These are phyloP conservation scores for Aspergillus kassunensis DNA, from an alignment of 495 filamentous ascomycete genomes.

Conservation along the genomic window DNA sequence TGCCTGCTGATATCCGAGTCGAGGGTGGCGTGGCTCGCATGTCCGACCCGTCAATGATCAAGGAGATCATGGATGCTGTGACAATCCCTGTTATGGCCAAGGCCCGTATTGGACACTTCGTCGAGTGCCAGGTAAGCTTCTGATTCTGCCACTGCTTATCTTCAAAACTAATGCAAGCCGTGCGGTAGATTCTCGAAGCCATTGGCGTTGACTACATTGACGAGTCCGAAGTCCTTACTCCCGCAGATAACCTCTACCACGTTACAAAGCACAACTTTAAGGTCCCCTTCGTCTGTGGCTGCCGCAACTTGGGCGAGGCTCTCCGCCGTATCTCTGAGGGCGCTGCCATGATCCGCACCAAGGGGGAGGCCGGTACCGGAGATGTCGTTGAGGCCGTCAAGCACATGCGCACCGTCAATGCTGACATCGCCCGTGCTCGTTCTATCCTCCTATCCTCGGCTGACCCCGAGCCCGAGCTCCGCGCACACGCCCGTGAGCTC, in stretches of 20 bases:
- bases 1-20: slow-evolving; percentile 91
- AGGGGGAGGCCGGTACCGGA: slow-evolving; percentile 97
- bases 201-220: slow-evolving; percentile 97
- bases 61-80: slow-evolving; percentile 93
- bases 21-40: slow-evolving; percentile 94
- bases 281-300: slow-evolving; percentile 94
- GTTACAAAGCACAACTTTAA: slow-evolving; percentile 83
- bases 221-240: slow-evolving; percentile 94
- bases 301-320: slow-evolving; percentile 92
- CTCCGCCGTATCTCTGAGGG: slow-evolving; percentile 88
- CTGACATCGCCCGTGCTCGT: slow-evolving; percentile 73
- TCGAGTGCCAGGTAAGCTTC: slow-evolving; percentile 78
- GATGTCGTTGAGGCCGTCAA: slow-evolving; percentile 95
- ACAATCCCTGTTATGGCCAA: slow-evolving; percentile 99
- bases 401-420: slow-evolving; percentile 89
- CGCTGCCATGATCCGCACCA: slow-evolving; percentile 98
- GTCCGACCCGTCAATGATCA: slow-evolving; percentile 94
- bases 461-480: slow-evolving; percentile 69
- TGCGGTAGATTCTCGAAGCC: slow-evolving; percentile 76
- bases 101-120: slow-evolving; percentile 95
- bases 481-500: slow-evolving; percentile 76
- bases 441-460: slow-evolving; percentile 54
- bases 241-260: slow-evolving; percentile 85
- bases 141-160: background rate
- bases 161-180: background rate